phyloP scores from a whole-genome alignment of 495 filamentous ascomycete genomes.

The Penicillium fimorum region DNA sequence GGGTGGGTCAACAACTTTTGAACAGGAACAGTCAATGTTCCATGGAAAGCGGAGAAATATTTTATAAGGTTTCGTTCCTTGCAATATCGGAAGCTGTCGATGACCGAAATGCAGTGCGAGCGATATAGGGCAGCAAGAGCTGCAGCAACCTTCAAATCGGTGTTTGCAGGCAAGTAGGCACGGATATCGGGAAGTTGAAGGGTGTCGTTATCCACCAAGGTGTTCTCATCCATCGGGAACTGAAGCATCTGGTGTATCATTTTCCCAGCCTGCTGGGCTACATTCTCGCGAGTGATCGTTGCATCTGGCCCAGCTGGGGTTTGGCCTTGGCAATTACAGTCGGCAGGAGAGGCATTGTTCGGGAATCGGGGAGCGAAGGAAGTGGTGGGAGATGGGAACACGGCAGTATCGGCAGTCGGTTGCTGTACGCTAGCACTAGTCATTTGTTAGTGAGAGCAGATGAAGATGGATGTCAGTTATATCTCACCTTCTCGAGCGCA shows the following conservation, averaged over 20 bases:
- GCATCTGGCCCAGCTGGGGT: slow-evolving; percentile 22
- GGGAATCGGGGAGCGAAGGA: slow-evolving; percentile 38
- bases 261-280: slow-evolving; percentile 42
- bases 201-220: slow-evolving; percentile 59
- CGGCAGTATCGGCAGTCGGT: slow-evolving; percentile 61
- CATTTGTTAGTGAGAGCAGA: slow-evolving; percentile 9
- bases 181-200: slow-evolving; percentile 77
- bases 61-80: slow-evolving; percentile 93
- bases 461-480: slow-evolving; percentile 2
- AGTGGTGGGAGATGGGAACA: slow-evolving; percentile 62
- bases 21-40: slow-evolving; percentile 93
- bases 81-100: slow-evolving; percentile 92
- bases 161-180: slow-evolving; percentile 66
- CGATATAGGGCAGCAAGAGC: slow-evolving; percentile 83
- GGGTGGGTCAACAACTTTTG: slow-evolving; percentile 87
- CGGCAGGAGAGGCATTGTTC: slow-evolving; percentile 15
- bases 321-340: slow-evolving; percentile 34
- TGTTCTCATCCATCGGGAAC: slow-evolving; percentile 57
- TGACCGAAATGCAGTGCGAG: slow-evolving; percentile 89
- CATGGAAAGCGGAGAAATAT: slow-evolving; percentile 93
- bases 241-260: slow-evolving; percentile 67
- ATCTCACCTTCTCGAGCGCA: slow-evolving; percentile 38
- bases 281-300: slow-evolving; percentile 41
- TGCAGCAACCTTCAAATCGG: slow-evolving; percentile 78
- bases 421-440: slow-evolving; percentile 45